Conservation (phyloP, 345 rosid species). For the Aquilaria malaccensis region DNA sequence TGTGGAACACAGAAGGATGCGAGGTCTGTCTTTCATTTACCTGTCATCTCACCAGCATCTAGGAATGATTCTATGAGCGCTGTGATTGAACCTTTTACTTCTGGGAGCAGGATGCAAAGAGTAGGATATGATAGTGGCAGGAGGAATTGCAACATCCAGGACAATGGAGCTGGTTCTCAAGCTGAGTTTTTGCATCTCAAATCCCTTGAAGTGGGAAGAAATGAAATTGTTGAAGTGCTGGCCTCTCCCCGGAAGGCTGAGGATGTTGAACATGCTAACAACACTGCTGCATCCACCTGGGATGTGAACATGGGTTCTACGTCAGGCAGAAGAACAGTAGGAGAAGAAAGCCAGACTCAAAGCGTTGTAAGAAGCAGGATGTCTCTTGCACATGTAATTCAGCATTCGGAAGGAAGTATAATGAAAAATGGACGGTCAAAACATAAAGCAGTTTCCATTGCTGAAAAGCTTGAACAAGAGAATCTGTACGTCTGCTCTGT, state of each 20-base stretch:
- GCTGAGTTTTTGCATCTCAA: conserved; percentile 14
- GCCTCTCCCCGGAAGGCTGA: conserved; percentile 32
- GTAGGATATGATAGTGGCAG: not conserved
- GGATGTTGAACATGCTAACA: conserved; percentile 21
- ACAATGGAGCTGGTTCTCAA: conserved; percentile 8
- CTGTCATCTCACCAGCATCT: conserved; percentile 27
- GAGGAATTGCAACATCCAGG: too few species aligned
- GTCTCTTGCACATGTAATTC: conserved; percentile 79
- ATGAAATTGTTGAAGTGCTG: conserved; percentile 68
- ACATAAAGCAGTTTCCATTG: conserved; percentile 76
- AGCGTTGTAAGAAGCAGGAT: conserved; percentile 90
- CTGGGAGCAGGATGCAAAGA: conserved; percentile 9
- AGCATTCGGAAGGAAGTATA: conserved; percentile 74
- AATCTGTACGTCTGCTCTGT: conserved; percentile 47
- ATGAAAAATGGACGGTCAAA: conserved; percentile 69
- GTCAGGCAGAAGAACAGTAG: conserved; percentile 27
- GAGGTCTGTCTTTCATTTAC: conserved; percentile 15
- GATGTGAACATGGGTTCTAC: conserved; percentile 14
- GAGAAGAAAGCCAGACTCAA: conserved; percentile 48
- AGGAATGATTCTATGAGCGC: conserved; percentile 27
- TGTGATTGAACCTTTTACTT: not conserved
- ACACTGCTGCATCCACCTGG: conserved; percentile 16
- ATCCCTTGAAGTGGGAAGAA: conserved; percentile 33
- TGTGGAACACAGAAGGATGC: conserved; percentile 44
- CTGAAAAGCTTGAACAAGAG: conserved; percentile 94